These are phyloP conservation scores for Aspergillus olivimuriae DNA, from an alignment of 495 filamentous ascomycete species.

Conservation along the genomic window DNA sequence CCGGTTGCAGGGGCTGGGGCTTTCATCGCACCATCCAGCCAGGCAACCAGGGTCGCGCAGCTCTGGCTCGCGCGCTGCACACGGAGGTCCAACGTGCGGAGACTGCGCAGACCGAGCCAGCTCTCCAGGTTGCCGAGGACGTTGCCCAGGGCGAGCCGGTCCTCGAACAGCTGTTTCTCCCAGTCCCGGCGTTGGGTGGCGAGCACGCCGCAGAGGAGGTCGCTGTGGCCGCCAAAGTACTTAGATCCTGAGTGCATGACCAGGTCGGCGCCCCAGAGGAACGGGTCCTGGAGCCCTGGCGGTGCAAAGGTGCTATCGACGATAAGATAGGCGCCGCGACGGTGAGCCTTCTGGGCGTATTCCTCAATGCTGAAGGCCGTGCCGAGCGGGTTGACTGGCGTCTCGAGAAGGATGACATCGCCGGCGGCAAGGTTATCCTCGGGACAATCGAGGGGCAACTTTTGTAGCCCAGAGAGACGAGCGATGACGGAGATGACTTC, in stretches of 20 bases:
- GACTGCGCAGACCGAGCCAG: slow-evolving; percentile 74
- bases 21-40: slow-evolving; percentile 47
- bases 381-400: slow-evolving; percentile 76
- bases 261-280: slow-evolving; percentile 64
- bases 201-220: slow-evolving; percentile 76
- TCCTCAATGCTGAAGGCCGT: slow-evolving; percentile 56
- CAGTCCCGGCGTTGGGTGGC: slow-evolving; percentile 47
- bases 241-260: slow-evolving; percentile 84
- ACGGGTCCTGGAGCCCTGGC: slow-evolving; percentile 74
- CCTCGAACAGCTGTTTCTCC: slow-evolving; percentile 44
- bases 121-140: slow-evolving; percentile 79
- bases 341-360: slow-evolving; percentile 61
- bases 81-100: slow-evolving; percentile 72
- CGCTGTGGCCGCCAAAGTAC: slow-evolving; percentile 83
- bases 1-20: slow-evolving; percentile 16
- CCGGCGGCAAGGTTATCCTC: slow-evolving; percentile 49
- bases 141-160: slow-evolving; percentile 60
- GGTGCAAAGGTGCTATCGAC: slow-evolving; percentile 85
- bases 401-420: slow-evolving; percentile 79
- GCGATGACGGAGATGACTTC: slow-evolving; percentile 59
- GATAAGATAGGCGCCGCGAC: slow-evolving; percentile 56
- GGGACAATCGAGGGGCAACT: slow-evolving; percentile 51
- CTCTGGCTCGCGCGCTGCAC: slow-evolving; percentile 60
- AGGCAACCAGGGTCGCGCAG: slow-evolving; percentile 57
- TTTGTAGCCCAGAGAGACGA: slow-evolving; percentile 57